phyloP scores from a whole-genome alignment of 2,329 filamentous ascomycete species.

The Clonostachys rhizophaga region DNA sequence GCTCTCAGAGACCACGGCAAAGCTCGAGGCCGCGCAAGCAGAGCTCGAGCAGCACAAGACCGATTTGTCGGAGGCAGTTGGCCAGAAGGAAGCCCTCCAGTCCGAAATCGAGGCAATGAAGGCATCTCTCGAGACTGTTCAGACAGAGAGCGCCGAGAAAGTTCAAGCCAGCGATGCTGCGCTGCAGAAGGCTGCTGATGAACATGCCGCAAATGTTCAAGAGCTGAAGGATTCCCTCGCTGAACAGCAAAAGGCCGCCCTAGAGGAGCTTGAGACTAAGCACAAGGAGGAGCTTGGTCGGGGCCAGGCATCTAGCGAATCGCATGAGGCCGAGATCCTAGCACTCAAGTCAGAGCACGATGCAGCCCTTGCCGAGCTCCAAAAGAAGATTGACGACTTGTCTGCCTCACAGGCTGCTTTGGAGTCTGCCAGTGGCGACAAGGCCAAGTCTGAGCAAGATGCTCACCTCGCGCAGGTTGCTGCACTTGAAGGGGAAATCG shows the following conservation, averaged over 20 bases:
- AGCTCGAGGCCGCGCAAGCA: constrained; percentile 44
- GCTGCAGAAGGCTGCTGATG: constrained; percentile 31
- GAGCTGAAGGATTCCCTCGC: constrained; percentile 42
- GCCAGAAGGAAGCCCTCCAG: constrained; percentile 42
- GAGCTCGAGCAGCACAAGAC: constrained; percentile 45
- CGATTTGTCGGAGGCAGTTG: constrained; percentile 41
- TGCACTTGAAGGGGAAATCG: constrained; percentile 46
- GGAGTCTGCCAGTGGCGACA: constrained; percentile 37
- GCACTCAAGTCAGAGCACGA: constrained; percentile 49
- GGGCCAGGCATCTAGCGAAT: constrained; percentile 34
- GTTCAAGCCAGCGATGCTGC: constrained; percentile 22
- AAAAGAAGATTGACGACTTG: constrained; percentile 51
- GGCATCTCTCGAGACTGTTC: constrained; percentile 39
- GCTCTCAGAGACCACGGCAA: constrained; percentile 41
- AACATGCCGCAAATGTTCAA: constrained; percentile 44
- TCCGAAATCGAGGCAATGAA: constrained; percentile 42
- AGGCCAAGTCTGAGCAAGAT: constrained; percentile 36
- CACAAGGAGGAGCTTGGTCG: constrained; percentile 45
- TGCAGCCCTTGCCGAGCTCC: constrained; percentile 37
- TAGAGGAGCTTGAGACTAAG: constrained; percentile 47
- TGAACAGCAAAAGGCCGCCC: constrained; percentile 40
- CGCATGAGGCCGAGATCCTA: constrained; percentile 42
- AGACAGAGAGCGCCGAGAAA: constrained; percentile 25
- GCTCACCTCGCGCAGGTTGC: constrained; percentile 38
- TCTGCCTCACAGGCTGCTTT: constrained; percentile 38